Conservation (phyloP, 2,329 filamentous ascomycete species). For the Talaromyces sp. region DNA sequence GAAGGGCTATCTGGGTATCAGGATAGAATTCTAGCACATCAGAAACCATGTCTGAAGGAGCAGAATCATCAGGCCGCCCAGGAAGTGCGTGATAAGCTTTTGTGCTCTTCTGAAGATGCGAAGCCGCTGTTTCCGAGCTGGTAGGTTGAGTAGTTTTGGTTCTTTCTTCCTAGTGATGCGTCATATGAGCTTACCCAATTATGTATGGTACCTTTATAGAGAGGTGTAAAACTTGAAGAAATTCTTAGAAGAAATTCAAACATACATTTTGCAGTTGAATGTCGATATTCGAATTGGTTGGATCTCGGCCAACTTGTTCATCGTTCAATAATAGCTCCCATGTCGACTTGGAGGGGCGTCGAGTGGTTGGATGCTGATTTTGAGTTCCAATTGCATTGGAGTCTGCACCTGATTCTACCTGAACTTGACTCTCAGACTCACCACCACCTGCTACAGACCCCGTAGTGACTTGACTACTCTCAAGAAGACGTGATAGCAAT, state of each 20-base stretch:
- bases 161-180: neutral
- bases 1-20: constrained; percentile 17
- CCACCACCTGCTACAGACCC: neutral
- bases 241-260: neutral
- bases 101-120: neutral
- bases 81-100: neutral
- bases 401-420: neutral
- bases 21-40: constrained; percentile 17
- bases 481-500: constrained; percentile 12
- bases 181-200: neutral
- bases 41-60: neutral
- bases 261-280: constrained; percentile 7
- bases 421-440: neutral
- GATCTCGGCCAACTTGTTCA: neutral
- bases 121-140: neutral
- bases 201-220: neutral
- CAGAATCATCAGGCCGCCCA: neutral
- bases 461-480: neutral
- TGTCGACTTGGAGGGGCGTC: constrained; percentile 9
- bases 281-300: constrained; percentile 12
- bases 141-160: neutral
- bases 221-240: too few species aligned
- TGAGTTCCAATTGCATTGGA: neutral
- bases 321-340: constrained; percentile 16
- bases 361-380: neutral